phyloP scores from a whole-genome alignment of 371 early-diverging fungal genomes.

The Mortierella sp. region DNA sequence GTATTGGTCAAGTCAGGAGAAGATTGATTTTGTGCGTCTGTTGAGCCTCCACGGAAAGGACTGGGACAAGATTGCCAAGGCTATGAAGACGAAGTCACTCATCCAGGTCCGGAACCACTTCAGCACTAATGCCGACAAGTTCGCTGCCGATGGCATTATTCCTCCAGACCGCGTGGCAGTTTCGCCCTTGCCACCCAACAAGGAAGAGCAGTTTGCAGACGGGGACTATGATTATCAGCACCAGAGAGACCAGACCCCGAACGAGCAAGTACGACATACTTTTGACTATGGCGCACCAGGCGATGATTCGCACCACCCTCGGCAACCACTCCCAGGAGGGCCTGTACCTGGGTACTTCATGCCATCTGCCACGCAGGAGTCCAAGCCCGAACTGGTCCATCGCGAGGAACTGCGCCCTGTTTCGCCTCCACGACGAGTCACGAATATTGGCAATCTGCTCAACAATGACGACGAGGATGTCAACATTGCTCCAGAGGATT shows the following conservation, averaged over 20 bases:
- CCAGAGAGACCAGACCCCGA: not conserved
- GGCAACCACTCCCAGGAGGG: conserved; percentile 11
- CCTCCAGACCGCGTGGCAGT: conserved; percentile 1
- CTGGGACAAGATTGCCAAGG: conserved; percentile 83
- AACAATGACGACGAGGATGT: conserved; percentile 52
- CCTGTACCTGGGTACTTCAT: conserved; percentile 35
- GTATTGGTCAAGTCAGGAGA: conserved; percentile 91
- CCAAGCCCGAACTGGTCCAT: not conserved
- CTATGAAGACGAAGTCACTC: conserved; percentile 82
- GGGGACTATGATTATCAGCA: conserved; percentile 4
- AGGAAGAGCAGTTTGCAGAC: not conserved
- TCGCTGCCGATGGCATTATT: conserved; percentile 66
- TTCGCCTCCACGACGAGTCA: conserved; percentile 43
- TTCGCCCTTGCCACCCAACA: conserved; percentile 1
- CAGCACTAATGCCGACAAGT: conserved; percentile 77
- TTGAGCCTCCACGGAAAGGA: conserved; percentile 77
- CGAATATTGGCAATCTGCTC: conserved; percentile 50
- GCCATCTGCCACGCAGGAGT: conserved; percentile 17
- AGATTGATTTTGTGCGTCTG: conserved; percentile 76
- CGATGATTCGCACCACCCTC: not conserved
- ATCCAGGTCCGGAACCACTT: conserved; percentile 91
- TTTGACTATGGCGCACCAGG: not conserved
- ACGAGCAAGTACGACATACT: not conserved
- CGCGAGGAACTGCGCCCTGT: conserved; percentile 16
- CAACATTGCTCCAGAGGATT: conserved; percentile 49